Evolutionary conservation across 169 alveolate species (phyloP).

Genomic region (Eimeria sp.): DNA sequence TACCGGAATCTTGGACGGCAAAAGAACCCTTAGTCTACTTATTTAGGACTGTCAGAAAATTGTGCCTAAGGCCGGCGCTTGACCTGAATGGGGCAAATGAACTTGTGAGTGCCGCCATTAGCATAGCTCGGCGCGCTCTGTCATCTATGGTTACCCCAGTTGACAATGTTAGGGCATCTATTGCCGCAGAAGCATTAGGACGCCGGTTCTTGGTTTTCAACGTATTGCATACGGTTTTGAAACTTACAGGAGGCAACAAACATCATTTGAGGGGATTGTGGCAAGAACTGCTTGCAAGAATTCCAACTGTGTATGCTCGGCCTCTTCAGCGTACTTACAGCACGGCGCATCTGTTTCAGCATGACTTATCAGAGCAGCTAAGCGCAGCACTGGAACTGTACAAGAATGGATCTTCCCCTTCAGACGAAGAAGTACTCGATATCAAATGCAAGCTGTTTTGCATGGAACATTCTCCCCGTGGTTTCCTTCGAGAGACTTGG

Average conservation of each 20-base stretch:
- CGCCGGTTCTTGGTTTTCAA: constrained; percentile 45
- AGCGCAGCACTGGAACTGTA: not conserved
- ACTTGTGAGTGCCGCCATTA: not conserved
- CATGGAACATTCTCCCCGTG: not conserved
- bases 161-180: not conserved
- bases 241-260: not conserved
- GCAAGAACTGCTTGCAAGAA: not conserved
- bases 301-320: not conserved
- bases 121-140: not conserved
- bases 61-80: not conserved
- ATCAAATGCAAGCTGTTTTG: constrained; percentile 25
- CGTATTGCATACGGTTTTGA: not conserved
- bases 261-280: not conserved
- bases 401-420: not conserved
- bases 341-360: not conserved
- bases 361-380: not conserved
- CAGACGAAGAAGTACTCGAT: not conserved
- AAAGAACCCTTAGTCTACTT: not conserved
- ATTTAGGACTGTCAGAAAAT: not conserved
- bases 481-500: not conserved
- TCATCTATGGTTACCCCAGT: not conserved
- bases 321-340: too few relatives aligned
- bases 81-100: not conserved
- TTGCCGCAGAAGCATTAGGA: constrained; percentile 24
- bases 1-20: not conserved